Percentiles rank a stretch among this genome's conserved stretches.
Conservation (phyloP, 176 grass and related monocot species). For the Avena sativa region DNA sequence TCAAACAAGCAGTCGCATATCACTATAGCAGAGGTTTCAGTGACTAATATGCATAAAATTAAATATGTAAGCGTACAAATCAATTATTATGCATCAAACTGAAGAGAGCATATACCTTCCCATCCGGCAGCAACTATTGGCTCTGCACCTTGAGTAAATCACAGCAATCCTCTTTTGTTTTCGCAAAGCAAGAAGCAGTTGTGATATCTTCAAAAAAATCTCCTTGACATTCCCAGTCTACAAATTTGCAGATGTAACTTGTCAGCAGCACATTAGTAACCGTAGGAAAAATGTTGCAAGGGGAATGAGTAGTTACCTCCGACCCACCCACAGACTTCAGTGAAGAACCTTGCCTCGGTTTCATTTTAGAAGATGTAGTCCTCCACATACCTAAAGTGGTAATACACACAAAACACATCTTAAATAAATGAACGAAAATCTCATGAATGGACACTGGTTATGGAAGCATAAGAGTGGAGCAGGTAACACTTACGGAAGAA, state of each 20-base stretch:
- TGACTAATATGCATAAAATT: neutral
- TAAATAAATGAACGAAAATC: constrained; percentile 23
- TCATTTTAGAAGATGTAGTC: constrained; percentile 88
- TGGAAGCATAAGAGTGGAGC: neutral
- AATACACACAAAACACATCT: constrained; percentile 15
- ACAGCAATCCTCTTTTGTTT: constrained; percentile 79
- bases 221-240: constrained; percentile 90
- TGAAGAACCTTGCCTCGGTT: constrained; percentile 71
- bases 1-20: constrained; percentile 5
- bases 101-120: no score
- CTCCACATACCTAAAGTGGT: constrained; percentile 65
- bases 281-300: neutral
- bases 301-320: constrained; percentile 60
- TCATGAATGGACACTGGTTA: neutral
- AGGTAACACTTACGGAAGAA: no score
- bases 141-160: constrained; percentile 72
- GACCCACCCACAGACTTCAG: no score
- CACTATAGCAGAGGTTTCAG: neutral
- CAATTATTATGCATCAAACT: neutral
- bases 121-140: no score
- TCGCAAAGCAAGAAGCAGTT: constrained; percentile 63
- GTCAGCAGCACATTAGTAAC: constrained; percentile 26
- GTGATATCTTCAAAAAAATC: constrained; percentile 86
- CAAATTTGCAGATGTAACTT: constrained; percentile 39
- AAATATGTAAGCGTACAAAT: neutral